Evolutionary conservation across 257 asterid genomes (phyloP).

Genomic region (Ajuga chamaepitys): DNA sequence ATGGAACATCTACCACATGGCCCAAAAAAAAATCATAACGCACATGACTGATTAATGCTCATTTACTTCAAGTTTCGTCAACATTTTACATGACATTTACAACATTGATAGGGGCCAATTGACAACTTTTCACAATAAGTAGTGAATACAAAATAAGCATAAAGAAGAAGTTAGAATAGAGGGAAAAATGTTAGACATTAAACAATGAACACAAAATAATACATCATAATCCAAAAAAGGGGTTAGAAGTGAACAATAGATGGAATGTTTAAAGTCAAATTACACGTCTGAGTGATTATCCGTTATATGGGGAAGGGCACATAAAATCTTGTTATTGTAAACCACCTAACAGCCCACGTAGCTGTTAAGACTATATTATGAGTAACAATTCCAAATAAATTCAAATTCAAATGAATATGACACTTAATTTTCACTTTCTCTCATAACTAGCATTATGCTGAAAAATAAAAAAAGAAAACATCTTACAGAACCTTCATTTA

Average conservation of each 20-base stretch:
- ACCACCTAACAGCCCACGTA: neutral
- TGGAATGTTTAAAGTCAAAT: neutral
- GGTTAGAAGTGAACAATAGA: neutral
- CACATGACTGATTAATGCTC: neutral
- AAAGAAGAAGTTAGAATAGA: neutral
- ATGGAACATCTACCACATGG: conserved; percentile 6
- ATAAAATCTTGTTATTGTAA: neutral
- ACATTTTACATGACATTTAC: neutral
- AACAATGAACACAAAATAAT: neutral
- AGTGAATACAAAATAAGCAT: neutral
- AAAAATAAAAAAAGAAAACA: neutral
- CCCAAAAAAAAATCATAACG: neutral
- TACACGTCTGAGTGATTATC: neutral
- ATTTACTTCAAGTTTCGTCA: conserved; percentile 1
- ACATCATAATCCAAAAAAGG: neutral
- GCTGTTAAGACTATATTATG: conserved; percentile 3
- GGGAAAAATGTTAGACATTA: neutral
- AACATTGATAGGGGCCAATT: neutral
- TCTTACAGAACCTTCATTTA: neutral
- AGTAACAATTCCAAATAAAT: neutral
- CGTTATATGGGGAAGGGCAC: neutral
- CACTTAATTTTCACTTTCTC: neutral
- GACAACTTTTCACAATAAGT: too few relatives aligned
- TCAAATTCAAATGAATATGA: neutral
- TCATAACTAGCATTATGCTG: neutral